Percentiles rank a stretch among this genome's conserved stretches.
Evolutionary conservation across 2,329 filamentous ascomycete species (phyloP).

Genomic region (Lecanosticta acicola): DNA sequence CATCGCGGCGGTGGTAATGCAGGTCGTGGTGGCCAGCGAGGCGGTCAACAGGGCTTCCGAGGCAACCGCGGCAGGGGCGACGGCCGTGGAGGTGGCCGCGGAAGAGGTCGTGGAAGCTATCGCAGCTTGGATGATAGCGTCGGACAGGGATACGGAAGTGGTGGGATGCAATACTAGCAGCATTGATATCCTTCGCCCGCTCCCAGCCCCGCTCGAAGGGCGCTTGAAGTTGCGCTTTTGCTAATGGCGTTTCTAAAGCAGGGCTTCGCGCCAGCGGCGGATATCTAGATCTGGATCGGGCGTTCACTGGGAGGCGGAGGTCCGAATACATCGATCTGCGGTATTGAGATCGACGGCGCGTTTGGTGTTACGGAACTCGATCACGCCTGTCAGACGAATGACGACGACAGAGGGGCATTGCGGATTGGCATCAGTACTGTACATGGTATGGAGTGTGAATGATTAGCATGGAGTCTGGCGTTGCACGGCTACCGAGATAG

Average conservation of each 20-base stretch:
- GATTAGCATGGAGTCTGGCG: slow-evolving; percentile 2
- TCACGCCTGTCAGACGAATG: background rate
- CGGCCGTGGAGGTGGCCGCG: slow-evolving; percentile 26
- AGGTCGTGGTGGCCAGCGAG: slow-evolving; percentile 25
- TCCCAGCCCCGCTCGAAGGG: background rate
- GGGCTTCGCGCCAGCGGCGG: background rate
- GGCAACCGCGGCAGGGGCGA: slow-evolving; percentile 19
- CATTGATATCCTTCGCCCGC: slow-evolving; percentile 4
- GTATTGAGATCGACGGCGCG: background rate
- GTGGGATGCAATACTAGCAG: slow-evolving; percentile 33
- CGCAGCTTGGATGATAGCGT: slow-evolving; percentile 41
- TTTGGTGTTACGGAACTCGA: background rate
- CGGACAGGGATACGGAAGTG: slow-evolving; percentile 30
- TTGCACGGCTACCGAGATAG: background rate
- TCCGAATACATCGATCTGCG: background rate
- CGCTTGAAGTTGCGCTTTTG: background rate
- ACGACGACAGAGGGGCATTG: background rate
- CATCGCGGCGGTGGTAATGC: slow-evolving; percentile 36
- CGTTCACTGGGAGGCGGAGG: background rate
- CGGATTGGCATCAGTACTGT: background rate
- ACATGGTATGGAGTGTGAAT: background rate
- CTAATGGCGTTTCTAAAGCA: slow-evolving; percentile 3
- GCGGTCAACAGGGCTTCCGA: slow-evolving; percentile 38
- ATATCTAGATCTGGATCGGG: background rate
- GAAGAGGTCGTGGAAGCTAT: slow-evolving; percentile 33